phyloP scores from a whole-genome alignment of 2,329 filamentous ascomycete species.

The Beauveria caledonica region DNA sequence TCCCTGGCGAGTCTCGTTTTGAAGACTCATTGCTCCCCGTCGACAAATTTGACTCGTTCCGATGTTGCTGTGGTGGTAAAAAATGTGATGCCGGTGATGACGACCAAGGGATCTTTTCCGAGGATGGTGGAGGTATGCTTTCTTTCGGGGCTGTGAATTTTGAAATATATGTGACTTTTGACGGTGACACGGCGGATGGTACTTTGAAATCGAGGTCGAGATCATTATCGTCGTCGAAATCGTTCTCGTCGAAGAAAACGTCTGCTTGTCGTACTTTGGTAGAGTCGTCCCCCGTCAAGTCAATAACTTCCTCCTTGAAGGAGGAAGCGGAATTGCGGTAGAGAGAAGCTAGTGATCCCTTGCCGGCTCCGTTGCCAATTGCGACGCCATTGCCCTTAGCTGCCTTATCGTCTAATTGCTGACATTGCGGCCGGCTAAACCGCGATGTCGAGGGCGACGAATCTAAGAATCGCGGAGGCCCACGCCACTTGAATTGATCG shows the following conservation, averaged over 20 bases:
- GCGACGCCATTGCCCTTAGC: not conserved
- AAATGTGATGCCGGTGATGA: slow-evolving; percentile 50
- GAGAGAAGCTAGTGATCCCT: slow-evolving; percentile 31
- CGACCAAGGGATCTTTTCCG: slow-evolving; percentile 59
- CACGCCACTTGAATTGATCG: slow-evolving; percentile 38
- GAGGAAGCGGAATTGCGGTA: slow-evolving; percentile 36
- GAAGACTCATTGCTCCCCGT: slow-evolving; percentile 19
- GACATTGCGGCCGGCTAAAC: slow-evolving; percentile 18
- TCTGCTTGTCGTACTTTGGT: slow-evolving; percentile 19
- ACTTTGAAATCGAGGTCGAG: slow-evolving; percentile 62
- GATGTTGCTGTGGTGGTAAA: slow-evolving; percentile 25
- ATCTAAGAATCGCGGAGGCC: slow-evolving; percentile 25
- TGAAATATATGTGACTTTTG: slow-evolving; percentile 14
- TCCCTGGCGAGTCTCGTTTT: slow-evolving; percentile 36
- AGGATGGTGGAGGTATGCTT: slow-evolving; percentile 21
- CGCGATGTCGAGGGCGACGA: slow-evolving; percentile 29
- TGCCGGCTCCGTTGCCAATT: slow-evolving; percentile 6
- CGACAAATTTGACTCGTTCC: slow-evolving; percentile 14
- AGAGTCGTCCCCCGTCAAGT: slow-evolving; percentile 25
- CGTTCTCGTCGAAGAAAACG: slow-evolving; percentile 66
- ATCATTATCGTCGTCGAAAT: slow-evolving; percentile 78
- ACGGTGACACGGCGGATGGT: slow-evolving; percentile 39
- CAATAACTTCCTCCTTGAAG: slow-evolving; percentile 32
- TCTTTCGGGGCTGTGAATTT: slow-evolving; percentile 17
- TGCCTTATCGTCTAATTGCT: not conserved